Base-by-base conservation (phyloP, 1,284 basidiomycete genomes). In the Ceratobasidium sp. region DNA sequence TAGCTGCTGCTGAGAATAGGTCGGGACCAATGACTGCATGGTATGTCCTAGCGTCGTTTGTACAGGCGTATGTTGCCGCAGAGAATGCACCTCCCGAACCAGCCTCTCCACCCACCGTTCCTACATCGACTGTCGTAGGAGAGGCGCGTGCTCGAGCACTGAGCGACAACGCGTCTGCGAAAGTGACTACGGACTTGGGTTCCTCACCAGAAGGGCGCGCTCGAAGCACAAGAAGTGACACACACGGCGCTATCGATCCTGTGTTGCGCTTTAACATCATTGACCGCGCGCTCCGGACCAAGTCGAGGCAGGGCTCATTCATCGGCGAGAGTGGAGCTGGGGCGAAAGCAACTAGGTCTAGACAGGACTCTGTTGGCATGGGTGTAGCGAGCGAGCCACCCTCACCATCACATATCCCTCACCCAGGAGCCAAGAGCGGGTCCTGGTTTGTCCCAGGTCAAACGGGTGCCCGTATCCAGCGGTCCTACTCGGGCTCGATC, bases 11-110 rank as follows among this genome's bases (percentile, higher is more conserved):
- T 5, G 35, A 11, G 35, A 8, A 14, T 26, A 30, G 43, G n/a
- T 35, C 21, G 28, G 21, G 50, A n/a, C 43, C 26, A 28, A 70
- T 70, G 67, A 58, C 67, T 1, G 67, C 67, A 9, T 70, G 67
- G 67, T 70, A 70, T 35, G 47, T 70, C 21, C 43, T 70, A 8
- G 67, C 67, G 1, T 70, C 67, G 44, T 70, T 70, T 59, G 55
- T 59, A n/a, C 54, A 70, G 54, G 67, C 44, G 26, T 70, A 70
- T 21, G 26, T 70, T 16, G 30, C 44, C 21, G 43, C 61, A 14
- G 44, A 41, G 14, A n/a, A 35, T 26, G 26, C 28, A 18, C 49
- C 49, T 2, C 49, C 28, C 16, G 49, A 35, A 23, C 16, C 28
- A 13, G 18, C 6, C 28, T n/a, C 57, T 2, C 32, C 18, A 6